Base-by-base conservation (phyloP, 106 monocot species). In the Ottelia alismoides region DNA sequence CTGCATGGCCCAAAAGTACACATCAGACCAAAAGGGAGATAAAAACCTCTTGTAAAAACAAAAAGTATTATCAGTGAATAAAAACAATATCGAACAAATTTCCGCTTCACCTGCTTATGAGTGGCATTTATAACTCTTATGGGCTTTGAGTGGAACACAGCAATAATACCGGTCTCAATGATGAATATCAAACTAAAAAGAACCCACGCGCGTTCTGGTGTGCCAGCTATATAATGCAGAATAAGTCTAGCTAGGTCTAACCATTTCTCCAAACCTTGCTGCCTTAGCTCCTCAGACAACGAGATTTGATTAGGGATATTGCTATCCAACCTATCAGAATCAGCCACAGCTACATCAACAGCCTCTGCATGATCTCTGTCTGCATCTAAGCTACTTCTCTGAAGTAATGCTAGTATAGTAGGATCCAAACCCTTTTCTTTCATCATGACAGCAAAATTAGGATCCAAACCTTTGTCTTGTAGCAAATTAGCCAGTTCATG, bases 381-480 rank as follows among this genome's bases (percentile, higher is more conserved):
- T n/a, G n/a, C n/a, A n/a, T n/a, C n/a, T n/a, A n/a, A n/a, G n/a
- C n/a, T n/a, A n/a, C n/a, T n/a, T n/a, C n/a, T n/a, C n/a, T n/a
- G n/a, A n/a, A n/a, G n/a, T n/a, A n/a, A n/a, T n/a, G n/a, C n/a
- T n/a, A n/a, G n/a, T n/a, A n/a, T n/a, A n/a, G n/a, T n/a, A n/a
- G n/a, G n/a, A 77, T 90, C 90, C 64, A 90, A 50, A n/a, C 77
- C 84, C 51, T 84, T 90, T n/a, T 90, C 84, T 71, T 90, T 84
- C 58, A 90, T 53, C 72, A 90, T 71, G 52, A 72, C 70, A 17
- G 84, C 77, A 28, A 84, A n/a, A n/a, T n/a, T n/a, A n/a, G n/a
- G n/a, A n/a, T n/a, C n/a, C n/a, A n/a, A n/a, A n/a, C n/a, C n/a
- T n/a, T n/a, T n/a, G n/a, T n/a, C n/a, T n/a, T n/a, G n/a, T n/a